Evolutionary conservation across 495 filamentous ascomycete genomes (phyloP), one percentile per base, ranked within the genome.

Genomic region (Aspergillus carlsbadensis): DNA sequence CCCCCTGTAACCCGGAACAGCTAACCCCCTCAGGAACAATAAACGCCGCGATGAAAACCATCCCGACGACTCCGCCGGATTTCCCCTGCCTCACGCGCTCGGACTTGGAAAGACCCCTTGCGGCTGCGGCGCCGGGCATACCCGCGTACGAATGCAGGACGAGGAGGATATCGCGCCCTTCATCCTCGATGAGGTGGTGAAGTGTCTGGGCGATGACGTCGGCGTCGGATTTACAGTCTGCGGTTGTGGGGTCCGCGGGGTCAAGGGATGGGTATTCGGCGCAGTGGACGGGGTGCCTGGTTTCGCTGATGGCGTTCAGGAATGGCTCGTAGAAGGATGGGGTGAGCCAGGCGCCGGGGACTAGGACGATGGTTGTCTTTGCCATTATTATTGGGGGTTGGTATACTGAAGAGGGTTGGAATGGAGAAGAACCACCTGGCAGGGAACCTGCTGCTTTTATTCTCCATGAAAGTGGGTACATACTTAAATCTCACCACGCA

Each of bases 71-170:
- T 3, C 69, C 69, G 1, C 69, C 69, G 2, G 42, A 11, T 46
- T 68, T 60, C 22, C 60, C 60, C 6, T 64, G 50, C 46, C 53
- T 40, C 14, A 21, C n/a, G n/a, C 61, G 62, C 26, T 63, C 51
- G 0, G 58, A 53, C 35, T 61, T 66, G 14, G 52, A 43, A 10
- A 66, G 37, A 0, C 64, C 63, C 5, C 13, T 41, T 0, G 64
- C 67, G 5, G 67, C 69, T 4, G 62, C 62, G 1, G 63, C 56
- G 1, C 69, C 69, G 11, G 65, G 67, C 55, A 70, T 67, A 4
- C 67, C 64, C 0, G 60, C 67, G 42, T 73, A 73, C 1, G 69
- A 71, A 48, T 73, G 70, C 58, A 70, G 58, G 7, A 71, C 22
- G 1, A 71, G 50, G 1, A 71, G 31, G 6, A 70, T 57, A 20